Base-by-base conservation (phyloP, 305 asterid species). In the Fraxinus xanthoxyloides region DNA sequence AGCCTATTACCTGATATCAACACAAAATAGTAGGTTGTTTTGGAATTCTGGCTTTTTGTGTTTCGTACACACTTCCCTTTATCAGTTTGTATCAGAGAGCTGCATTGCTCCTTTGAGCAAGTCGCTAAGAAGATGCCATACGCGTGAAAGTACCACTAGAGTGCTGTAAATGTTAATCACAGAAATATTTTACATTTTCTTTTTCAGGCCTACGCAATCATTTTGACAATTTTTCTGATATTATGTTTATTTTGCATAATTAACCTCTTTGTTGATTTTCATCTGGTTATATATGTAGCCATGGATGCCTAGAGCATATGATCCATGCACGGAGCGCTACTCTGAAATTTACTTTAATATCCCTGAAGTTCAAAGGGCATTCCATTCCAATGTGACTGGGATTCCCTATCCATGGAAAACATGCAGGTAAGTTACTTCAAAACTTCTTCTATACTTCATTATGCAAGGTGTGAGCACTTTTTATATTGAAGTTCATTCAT, bases 301-400 rank as follows among this genome's bases (percentile, higher is more conserved):
- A 79, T 91, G 95, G 98, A 89, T 92, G 98, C 89, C 88, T 38
- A 88, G 97, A 89, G 99, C 92, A 36, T 94, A 94, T 31, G 99
- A 96, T 80, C 99, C 98, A 4, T 96, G 99, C 80, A 92, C 98
- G 0, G 98, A 92, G 56, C 90, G 91, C 74, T 89, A 96, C 85
- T 86, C 99, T 1, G 67, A 84, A 28, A 79, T 84, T 23, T 96
- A 96, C 89, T 94, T 91, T 87, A 96, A 96, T 89, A 91, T 85
- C 82, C 94, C 96, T 31, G 93, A 94, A 82, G 99, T 96, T 81
- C 99, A 96, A 74, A 89, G 85, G 82, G 98, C 98, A 9, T 75
- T 96, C 54, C 99, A 96, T 56, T 97, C 99, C 81, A 96, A 96
- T 40, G 83, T 85, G 72, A 96, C 98, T 1, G 81, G 86, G 75